phyloP scores from a whole-genome alignment of 2,329 filamentous ascomycete species.

The Graphium sp. region DNA sequence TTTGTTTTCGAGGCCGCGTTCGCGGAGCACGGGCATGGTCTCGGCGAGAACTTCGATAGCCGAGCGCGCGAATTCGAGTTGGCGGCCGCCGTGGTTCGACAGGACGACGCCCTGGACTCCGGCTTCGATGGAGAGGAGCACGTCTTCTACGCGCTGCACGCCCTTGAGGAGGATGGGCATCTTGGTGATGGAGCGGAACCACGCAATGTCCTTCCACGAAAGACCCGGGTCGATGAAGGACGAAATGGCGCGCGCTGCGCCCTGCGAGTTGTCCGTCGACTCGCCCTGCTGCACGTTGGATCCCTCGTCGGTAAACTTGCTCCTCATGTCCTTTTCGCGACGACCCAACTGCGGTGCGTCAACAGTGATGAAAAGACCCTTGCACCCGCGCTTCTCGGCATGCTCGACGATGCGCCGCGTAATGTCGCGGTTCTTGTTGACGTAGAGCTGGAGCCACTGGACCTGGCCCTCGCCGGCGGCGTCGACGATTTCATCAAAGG shows the following conservation, averaged over 20 bases:
- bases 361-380: constrained; percentile 93
- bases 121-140: constrained; percentile 65
- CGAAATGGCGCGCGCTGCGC: constrained; percentile 85
- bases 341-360: constrained; percentile 91
- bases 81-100: constrained; percentile 88
- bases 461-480: constrained; percentile 64
- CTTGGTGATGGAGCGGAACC: constrained; percentile 77
- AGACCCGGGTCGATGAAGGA: constrained; percentile 93
- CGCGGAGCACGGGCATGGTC: constrained; percentile 73
- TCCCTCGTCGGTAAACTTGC: constrained; percentile 73
- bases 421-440: constrained; percentile 88
- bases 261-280: constrained; percentile 71
- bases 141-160: constrained; percentile 90
- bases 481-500: constrained; percentile 93
- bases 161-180: constrained; percentile 97
- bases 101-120: constrained; percentile 83
- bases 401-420: constrained; percentile 83
- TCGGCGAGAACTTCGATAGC: constrained; percentile 84
- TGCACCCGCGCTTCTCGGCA: constrained; percentile 82
- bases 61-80: constrained; percentile 82
- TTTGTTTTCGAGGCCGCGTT: constrained; percentile 54
- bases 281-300: constrained; percentile 67
- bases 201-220: constrained; percentile 85
- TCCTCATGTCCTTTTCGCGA: constrained; percentile 94
- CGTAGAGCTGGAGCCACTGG: constrained; percentile 94